These are phyloP conservation scores for Athelia psychrophila DNA, from an alignment of 1,284 basidiomycete species.

Conservation along the genomic window DNA sequence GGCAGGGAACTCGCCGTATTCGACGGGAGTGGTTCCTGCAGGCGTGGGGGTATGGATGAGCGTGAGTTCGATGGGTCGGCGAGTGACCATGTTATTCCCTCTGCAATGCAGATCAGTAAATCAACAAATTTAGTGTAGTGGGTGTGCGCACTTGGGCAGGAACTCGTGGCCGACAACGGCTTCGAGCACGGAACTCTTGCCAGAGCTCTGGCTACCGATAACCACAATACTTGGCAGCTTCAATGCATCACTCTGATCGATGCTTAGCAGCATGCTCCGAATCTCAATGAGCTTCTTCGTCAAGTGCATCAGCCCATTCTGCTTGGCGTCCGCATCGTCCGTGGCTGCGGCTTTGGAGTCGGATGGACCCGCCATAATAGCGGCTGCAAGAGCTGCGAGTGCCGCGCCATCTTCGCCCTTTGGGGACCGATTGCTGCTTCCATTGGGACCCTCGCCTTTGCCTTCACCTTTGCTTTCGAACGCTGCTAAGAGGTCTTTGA, in stretches of 20 bases:
- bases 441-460: conserved; percentile 21
- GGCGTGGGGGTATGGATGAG: conserved; percentile 85
- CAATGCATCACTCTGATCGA: conserved; percentile 93
- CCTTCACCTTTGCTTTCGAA: conserved; percentile 28
- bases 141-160: conserved; percentile 77
- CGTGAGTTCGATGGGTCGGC: conserved; percentile 96
- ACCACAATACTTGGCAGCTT: conserved; percentile 97
- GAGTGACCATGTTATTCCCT: conserved; percentile 99
- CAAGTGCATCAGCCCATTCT: conserved; percentile 85
- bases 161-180: conserved; percentile 99
- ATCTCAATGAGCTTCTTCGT: conserved; percentile 98
- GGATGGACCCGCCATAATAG: conserved; percentile 70
- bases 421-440: conserved; percentile 39
- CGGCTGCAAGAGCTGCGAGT: conserved; percentile 71
- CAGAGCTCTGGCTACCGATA: conserved; percentile 96
- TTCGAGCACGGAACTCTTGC: conserved; percentile 97
- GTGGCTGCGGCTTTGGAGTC: conserved; percentile 44
- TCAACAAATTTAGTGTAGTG: conserved; percentile 3
- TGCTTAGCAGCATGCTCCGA: conserved; percentile 87
- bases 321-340: conserved; percentile 39
- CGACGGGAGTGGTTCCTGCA: conserved; percentile 57
- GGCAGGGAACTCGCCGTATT: conserved; percentile 94
- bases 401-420: conserved; percentile 52
- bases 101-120: conserved; percentile 37
- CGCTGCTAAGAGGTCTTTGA: conserved; percentile 64